Evolutionary conservation across 345 rosid genomes (phyloP), one percentile per base, ranked within the genome.

Genomic region (Acer yangbiense): DNA sequence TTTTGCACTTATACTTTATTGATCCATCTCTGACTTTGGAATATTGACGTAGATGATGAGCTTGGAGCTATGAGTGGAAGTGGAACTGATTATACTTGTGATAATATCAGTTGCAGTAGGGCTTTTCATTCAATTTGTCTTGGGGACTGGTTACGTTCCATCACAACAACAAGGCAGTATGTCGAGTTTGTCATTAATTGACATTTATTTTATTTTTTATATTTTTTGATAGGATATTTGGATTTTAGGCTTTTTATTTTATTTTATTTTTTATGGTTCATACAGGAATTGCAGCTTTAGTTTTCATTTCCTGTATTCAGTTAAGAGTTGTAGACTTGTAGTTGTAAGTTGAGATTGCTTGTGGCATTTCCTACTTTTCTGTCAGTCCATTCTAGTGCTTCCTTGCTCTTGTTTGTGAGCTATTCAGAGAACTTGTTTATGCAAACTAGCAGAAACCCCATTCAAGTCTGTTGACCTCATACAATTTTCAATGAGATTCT

Each of bases 161-260:
- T 91, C 77, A 91, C 96, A 77, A 91, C 90, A 69, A 92, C 93
- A 20, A 87, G 96, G 81, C 96, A 90, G 96, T 92, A 90, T 44
- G 98, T 88, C 17, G 6, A 69, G 48, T 79, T 80, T 78, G 72
- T 77, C 68, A 2, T 16, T 44, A 21, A 17, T 67, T 61, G 21
- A 16, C 8, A 9, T 17, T 62, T 46, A 3, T 3, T 10, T 6
- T 27, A 11, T 18, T 17, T 35, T 35, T 16, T 9, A 20, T 25
- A 20, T 20, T 5, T 60, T n/a, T 73, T 11, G 46, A 25, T 14
- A 8, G 21, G 25, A 54, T 69, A 55, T 39, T 27, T 2, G 65
- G 73, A 48, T 75, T 29, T 72, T 18, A 72, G 32, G 71, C 77
- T 1, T 71, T 74, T 69, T 23, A 0, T 23, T 23, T 23, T n/a